Evolutionary conservation across 306 rosid genomes (phyloP), one percentile per base, ranked within the genome.

Genomic region (Cucumis melo): DNA sequence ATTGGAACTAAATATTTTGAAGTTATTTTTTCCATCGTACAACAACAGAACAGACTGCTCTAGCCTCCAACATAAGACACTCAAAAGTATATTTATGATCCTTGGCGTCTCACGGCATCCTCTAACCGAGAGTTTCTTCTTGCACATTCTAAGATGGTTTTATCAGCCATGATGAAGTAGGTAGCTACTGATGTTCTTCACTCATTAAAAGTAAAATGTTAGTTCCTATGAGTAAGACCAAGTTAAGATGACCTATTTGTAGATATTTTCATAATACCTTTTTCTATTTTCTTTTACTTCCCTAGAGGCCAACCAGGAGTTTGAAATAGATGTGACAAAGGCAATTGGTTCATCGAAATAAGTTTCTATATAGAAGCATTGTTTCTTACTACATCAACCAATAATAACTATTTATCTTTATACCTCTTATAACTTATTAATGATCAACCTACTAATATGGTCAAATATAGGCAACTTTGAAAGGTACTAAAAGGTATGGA

Each of bases 71-170:
- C 39, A 44, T 0, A 71, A 17, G 0, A 15, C 16, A 38, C 39
- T 21, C 46, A 16, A 14, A 21, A 15, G 11, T 57, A n/a, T 36
- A 55, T 57, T 57, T 6, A 76, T 81, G 75, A 73, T 72, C 76
- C 78, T 73, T 82, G 89, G 78, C 82, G 89, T 75, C 88, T 86
- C 81, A 91, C 72, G 66, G 95, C 61, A n/a, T 86, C 76, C 87
- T 90, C 78, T 76, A 94, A 87, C 79, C 10, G 86, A 3, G 97
- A 77, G 81, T 91, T 94, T 80, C 67, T 90, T 85, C 98, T 82
- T 7, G 98, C 98, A 84, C 98, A 91, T 77, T 86, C 92, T 82
- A 94, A 79, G 84, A 90, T 91, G 12, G 89, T 86, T 84, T 89
- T 90, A 83, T 91, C 96, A 34, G 91, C 91, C 39, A 91, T 85